Base-by-base conservation (phyloP, 371 early-diverging fungal species). In the Amoeboaphelidium protococcarum region DNA sequence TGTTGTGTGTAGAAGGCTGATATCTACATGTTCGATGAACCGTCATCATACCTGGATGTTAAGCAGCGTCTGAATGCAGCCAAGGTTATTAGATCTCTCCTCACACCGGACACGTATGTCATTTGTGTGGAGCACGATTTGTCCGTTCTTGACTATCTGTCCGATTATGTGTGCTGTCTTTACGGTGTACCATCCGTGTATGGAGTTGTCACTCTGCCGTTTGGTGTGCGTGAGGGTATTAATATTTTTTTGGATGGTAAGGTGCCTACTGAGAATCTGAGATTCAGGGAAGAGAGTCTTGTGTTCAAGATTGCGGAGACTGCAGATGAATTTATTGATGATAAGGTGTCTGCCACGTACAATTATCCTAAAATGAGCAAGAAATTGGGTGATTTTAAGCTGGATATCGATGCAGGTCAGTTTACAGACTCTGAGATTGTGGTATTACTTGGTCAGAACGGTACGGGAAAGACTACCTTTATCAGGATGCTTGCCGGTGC, bases 41-140 rank as follows among this genome's bases (percentile, higher is more conserved):
- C 99, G 47, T 91, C 97, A 24, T 82, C 83, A 46, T 99, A 92
- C 61, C 69, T 99, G 55, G 99, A 99, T 71, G 98, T 99, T 44
- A 95, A 94, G 77, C 99, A 99, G 69, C 82, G 99, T 68, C 65
- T 99, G 59, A 87, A 88, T 50, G 97, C 92, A 52, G 95, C 97
- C 46, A 71, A 72, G 42, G 84, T 86, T 41, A 96, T 99, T 58
- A 82, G 97, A 47, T 71, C 77, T 26, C 64, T 98, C 50, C 67
- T 89, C 40, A 52, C 61, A 40, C 68, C 64, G 68, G 44, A 74
- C 61, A 19, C 66, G 62, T 98, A 94, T 63, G 86, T 98, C 44
- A 82, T 99, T 60, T 87, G 83, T 52, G 97, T 98, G 25, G 98
- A 99, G 74, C 99, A 99, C 80, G 99, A 99, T 82, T 72, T 99